Base-by-base conservation (phyloP, 805 yeast species). In the Ogataea haglerorum region DNA sequence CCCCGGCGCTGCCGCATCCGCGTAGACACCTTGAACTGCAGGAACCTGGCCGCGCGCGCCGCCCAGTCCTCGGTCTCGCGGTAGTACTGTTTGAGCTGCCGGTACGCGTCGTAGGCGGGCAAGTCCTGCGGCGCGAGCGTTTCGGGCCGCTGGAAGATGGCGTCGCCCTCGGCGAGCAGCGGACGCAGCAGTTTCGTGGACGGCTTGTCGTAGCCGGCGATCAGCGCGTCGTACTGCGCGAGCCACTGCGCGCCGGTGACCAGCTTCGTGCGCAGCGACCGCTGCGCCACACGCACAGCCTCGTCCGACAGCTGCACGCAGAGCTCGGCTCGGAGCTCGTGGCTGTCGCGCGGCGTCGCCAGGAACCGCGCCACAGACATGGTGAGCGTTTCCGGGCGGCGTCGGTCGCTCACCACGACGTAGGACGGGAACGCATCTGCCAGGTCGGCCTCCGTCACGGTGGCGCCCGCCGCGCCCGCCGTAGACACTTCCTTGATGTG, bases 101-200 rank as follows among this genome's bases (percentile, higher is more conserved):
- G 47, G 31, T 64, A 68, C 28, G 36, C 42, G 4, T 47, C 36
- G 13, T 27, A 41, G 2, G 53, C 48, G 10, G 43, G 34, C 10
- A 26, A 21, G 10, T 48, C 50, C 10, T 23, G 10, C 4, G 27
- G 15, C 13, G 32, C 40, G 5, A 34, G 9, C 7, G 31, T n/a
- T 4, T 49, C 32, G 28, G 23, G 6, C 21, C 26, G 47, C 10
- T 45, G 47, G 38, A 62, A 58, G 15, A 80, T 68, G 30, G 70
- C 65, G 45, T 79, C 81, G 5, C 86, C 83, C 35, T 82, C 87
- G 3, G 54, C 40, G 4, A 73, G 59, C n/a, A 80, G 50, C 1
- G 63, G 45, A 45, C 65, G 72, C 43, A 78, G 64, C 2, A 60
- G 43, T 39, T 72, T 71, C 29, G 80, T 57, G 1, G 78, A 50